Evolutionary conservation across 208 protist genomes (phyloP), one percentile per base, ranked within the genome.

Genomic region (Acanthamoeba healyi): DNA sequence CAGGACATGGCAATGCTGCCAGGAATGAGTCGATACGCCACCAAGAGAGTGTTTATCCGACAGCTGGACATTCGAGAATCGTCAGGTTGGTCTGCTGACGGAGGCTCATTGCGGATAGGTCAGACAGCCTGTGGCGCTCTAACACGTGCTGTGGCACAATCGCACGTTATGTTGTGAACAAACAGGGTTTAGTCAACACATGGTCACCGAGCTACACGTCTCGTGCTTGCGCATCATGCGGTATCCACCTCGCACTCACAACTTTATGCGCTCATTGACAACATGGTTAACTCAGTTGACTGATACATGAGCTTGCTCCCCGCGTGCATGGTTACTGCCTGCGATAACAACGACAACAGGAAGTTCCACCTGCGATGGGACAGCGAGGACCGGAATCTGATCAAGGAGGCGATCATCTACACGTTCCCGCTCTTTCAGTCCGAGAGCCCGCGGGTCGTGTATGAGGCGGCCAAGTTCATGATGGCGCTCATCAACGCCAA

Each of bases 401-500:
- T 93, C 58, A 93, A 82, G 89, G 89, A 93, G 29, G 89, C 89
- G 2, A 82, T 93, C 44, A 82, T 93, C 40, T 74, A 74, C 24
- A 63, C 89, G 15, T 93, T 93, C 22, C 89, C 89, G 49, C 44
- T 93, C 29, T 63, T 93, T 17, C 65, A 81, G 42, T 93, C 89
- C 6, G 67, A 93, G 0, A 82, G 46, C 29, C 65, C 65, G 40
- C 46, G 40, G 44, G 67, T 93, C 63, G 67, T 93, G 10, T 82
- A 82, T 32, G 89, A 93, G 67, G 89, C 44, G 2, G 24, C 65
- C 65, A 42, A 81, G 38, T 93, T 93, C 40, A 19, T 93, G 17
- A 24, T 93, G 42, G 24, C 89, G 19, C 89, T 93, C 32, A 34
- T 93, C 65, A 63, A 82, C 29, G 44, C 40, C 70, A 93, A 93